phyloP scores from a whole-genome alignment of 176 grass and related monocot species.

The Neostapfia colusana region DNA sequence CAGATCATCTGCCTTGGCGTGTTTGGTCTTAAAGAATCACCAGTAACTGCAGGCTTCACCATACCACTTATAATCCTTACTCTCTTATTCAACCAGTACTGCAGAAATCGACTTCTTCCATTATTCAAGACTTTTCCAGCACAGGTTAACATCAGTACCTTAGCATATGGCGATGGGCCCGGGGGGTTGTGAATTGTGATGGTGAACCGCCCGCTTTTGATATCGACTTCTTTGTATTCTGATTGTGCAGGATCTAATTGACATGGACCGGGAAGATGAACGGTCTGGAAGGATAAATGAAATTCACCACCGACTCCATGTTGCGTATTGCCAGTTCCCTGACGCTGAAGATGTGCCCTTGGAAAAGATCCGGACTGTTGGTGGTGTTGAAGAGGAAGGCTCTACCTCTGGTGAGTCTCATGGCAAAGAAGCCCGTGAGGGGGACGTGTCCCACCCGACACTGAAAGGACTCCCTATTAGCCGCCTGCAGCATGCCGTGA shows the following conservation, averaged over 20 bases:
- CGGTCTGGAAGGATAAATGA: constrained; percentile 65
- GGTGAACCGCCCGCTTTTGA: background rate
- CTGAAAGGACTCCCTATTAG: constrained; percentile 51
- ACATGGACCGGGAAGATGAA: constrained; percentile 74
- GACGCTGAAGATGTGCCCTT: constrained; percentile 38
- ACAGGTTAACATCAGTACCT: constrained; percentile 57
- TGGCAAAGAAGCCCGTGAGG: constrained; percentile 32
- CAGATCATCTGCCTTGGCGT: constrained; percentile 88
- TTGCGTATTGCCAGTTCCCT: constrained; percentile 64
- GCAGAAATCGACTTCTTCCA: constrained; percentile 76
- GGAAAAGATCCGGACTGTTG: constrained; percentile 34
- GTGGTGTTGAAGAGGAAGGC: constrained; percentile 29
- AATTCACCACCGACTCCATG: constrained; percentile 61
- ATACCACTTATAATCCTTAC: constrained; percentile 77
- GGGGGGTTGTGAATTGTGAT: background rate
- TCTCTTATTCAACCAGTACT: constrained; percentile 87
- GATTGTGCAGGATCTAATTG: constrained; percentile 65
- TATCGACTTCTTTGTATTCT: constrained; percentile 4
- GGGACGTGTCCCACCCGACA: constrained; percentile 56
- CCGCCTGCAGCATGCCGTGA: constrained; percentile 49
- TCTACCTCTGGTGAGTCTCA: constrained; percentile 38
- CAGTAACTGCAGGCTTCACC: constrained; percentile 66
- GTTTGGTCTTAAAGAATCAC: constrained; percentile 76
- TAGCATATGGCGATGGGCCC: background rate
- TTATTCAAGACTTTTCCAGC: constrained; percentile 68